Conservation (phyloP, 192 early-diverging fungal species). For the Umbelopsis ramanniana region DNA sequence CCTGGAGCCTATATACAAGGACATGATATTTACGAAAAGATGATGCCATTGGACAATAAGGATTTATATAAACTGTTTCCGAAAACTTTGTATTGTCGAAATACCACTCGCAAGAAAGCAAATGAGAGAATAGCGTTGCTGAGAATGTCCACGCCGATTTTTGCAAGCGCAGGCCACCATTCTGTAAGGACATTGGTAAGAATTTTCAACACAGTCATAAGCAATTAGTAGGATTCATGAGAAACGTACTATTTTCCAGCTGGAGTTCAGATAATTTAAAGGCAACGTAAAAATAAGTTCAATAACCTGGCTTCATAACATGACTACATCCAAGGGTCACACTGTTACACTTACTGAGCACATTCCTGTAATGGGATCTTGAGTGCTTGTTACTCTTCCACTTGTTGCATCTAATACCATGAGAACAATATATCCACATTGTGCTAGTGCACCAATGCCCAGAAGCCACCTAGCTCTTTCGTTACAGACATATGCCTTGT, state of each 20-base stretch:
- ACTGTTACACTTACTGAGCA: constrained; percentile 24
- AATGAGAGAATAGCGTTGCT: constrained; percentile 38
- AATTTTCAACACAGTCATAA: neutral
- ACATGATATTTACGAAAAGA: constrained; percentile 35
- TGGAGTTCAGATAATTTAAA: neutral
- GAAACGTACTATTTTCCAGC: constrained; percentile 28
- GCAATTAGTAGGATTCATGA: neutral
- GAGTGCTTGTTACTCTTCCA: constrained; percentile 24
- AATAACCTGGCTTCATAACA: too few species aligned
- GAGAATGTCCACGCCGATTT: constrained; percentile 34
- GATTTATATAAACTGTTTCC: constrained; percentile 34
- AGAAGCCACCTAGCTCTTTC: constrained; percentile 31
- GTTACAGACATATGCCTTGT: constrained; percentile 42
- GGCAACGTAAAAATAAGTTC: too few species aligned
- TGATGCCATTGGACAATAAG: constrained; percentile 31
- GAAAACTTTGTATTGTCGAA: constrained; percentile 33
- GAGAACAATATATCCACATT: constrained; percentile 32
- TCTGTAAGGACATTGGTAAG: constrained; percentile 4
- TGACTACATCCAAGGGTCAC: neutral
- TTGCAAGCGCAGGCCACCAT: constrained; percentile 40
- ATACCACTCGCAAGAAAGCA: constrained; percentile 32
- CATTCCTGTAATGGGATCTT: constrained; percentile 32
- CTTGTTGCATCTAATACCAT: constrained; percentile 32
- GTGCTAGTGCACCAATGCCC: constrained; percentile 26
- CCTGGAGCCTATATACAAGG: too few species aligned